Evolutionary conservation across 805 yeast genomes (phyloP).

Genomic region (Wickerhamomyces chambardii): DNA sequence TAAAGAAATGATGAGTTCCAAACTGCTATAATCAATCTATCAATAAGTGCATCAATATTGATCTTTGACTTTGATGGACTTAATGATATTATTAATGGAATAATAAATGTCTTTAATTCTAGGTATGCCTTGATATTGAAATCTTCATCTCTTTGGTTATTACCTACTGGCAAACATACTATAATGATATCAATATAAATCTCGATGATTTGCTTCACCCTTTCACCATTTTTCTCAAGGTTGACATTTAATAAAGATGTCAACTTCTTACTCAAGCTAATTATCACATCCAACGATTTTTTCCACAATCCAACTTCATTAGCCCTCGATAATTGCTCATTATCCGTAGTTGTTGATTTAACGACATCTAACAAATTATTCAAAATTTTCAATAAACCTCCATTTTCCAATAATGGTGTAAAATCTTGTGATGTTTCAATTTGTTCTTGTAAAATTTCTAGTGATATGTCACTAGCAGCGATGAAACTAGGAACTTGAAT

Average conservation of each 20-base stretch:
- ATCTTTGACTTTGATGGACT: slow-evolving; percentile 20
- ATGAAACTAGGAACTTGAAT: slow-evolving; percentile 53
- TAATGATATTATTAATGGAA: slow-evolving; percentile 19
- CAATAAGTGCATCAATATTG: slow-evolving; percentile 21
- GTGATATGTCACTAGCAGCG: slow-evolving; percentile 43
- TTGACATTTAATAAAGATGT: slow-evolving; percentile 12
- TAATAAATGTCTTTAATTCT: slow-evolving; percentile 28
- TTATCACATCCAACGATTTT: slow-evolving; percentile 33
- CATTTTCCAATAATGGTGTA: slow-evolving; percentile 30
- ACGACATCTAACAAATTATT: slow-evolving; percentile 45
- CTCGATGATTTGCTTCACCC: not conserved
- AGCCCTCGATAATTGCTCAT: slow-evolving; percentile 5
- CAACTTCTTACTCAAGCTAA: slow-evolving; percentile 22
- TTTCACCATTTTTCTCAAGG: not conserved
- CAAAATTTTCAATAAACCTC: slow-evolving; percentile 34
- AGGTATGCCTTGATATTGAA: slow-evolving; percentile 37
- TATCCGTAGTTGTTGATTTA: slow-evolving; percentile 29
- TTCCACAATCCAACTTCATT: slow-evolving; percentile 41
- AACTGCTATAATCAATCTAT: slow-evolving; percentile 35
- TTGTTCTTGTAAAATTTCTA: slow-evolving; percentile 28
- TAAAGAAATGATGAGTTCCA: slow-evolving; percentile 55
- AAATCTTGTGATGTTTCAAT: slow-evolving; percentile 24
- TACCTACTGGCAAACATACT: slow-evolving; percentile 26
- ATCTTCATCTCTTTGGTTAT: slow-evolving; percentile 27
- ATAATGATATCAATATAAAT: slow-evolving; percentile 31